Evolutionary conservation across 2,329 filamentous ascomycete genomes (phyloP).

Genomic region (Aspergillus intermedius): DNA sequence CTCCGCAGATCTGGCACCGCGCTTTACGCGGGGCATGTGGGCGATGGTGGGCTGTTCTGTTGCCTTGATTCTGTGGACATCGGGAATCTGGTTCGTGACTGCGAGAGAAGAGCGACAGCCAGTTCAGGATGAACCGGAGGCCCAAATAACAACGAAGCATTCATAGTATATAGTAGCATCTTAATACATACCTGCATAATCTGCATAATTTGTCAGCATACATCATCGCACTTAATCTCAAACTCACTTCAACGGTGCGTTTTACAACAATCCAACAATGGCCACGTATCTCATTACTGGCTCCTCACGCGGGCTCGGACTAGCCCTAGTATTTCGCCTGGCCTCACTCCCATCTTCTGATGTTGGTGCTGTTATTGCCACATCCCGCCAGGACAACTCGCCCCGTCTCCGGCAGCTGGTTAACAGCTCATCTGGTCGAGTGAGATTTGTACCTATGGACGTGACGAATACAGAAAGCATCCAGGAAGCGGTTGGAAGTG

Average conservation of each 20-base stretch:
- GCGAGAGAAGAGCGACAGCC: constrained; percentile 5
- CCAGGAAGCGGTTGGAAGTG: constrained; percentile 25
- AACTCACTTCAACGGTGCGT: neutral
- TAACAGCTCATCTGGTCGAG: constrained; percentile 26
- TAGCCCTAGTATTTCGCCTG: constrained; percentile 27
- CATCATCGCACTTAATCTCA: neutral
- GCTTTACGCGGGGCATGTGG: constrained; percentile 51
- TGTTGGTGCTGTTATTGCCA: constrained; percentile 38
- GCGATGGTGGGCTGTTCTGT: constrained; percentile 18
- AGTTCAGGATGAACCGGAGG: neutral
- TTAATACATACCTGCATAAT: neutral
- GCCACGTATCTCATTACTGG: constrained; percentile 34
- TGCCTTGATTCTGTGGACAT: constrained; percentile 12
- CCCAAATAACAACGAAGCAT: neutral
- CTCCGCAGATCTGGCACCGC: constrained; percentile 58
- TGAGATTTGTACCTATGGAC: constrained; percentile 34
- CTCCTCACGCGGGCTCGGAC: constrained; percentile 31
- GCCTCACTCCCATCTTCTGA: constrained; percentile 24
- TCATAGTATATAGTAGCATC: neutral
- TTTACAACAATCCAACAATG: constrained; percentile 17
- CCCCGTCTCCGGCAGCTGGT: constrained; percentile 30
- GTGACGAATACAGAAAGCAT: constrained; percentile 31
- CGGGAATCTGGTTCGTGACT: constrained; percentile 11
- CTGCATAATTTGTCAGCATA: neutral
- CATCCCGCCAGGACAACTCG: constrained; percentile 30